phyloP scores from a whole-genome alignment of 139 green algal species.

The Tetraselmis chui region DNA sequence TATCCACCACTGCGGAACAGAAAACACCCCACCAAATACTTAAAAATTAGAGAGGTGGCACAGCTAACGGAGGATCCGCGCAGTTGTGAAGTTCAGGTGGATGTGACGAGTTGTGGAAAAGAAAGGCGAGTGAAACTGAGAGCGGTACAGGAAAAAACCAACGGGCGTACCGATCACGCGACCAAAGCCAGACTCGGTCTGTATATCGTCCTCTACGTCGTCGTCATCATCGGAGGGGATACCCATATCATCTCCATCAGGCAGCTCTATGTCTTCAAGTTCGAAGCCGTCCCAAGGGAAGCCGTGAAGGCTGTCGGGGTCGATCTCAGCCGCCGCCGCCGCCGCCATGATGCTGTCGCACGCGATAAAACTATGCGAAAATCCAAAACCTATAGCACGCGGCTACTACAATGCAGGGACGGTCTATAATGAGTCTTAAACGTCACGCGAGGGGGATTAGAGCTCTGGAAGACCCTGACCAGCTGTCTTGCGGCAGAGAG shows the following conservation, averaged over 20 bases:
- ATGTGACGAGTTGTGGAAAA: too few species aligned
- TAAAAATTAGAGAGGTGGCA: neutral
- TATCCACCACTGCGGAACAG: conserved; percentile 77
- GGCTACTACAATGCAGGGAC: too few species aligned
- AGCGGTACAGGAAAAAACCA: too few species aligned
- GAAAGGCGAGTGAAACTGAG: too few species aligned
- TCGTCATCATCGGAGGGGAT: conserved; percentile 82
- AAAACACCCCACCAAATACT: neutral
- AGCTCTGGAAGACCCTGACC: too few species aligned
- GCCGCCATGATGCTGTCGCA: too few species aligned
- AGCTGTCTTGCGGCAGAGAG: too few species aligned
- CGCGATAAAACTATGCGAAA: too few species aligned
- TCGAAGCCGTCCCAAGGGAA: conserved; percentile 81
- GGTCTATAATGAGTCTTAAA: too few species aligned
- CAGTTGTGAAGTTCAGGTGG: neutral
- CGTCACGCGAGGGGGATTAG: too few species aligned
- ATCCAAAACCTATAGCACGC: too few species aligned
- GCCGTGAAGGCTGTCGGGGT: conserved; percentile 25
- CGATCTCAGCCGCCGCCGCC: neutral
- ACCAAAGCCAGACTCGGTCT: conserved; percentile 87
- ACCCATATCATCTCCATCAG: conserved; percentile 79
- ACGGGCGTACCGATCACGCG: conserved; percentile 75
- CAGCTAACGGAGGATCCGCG: neutral
- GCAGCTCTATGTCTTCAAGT: conserved; percentile 79
- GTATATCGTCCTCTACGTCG: conserved; percentile 69